Conservation (phyloP, 73 alveolate genomes). For the Paramecium biaurelia region DNA sequence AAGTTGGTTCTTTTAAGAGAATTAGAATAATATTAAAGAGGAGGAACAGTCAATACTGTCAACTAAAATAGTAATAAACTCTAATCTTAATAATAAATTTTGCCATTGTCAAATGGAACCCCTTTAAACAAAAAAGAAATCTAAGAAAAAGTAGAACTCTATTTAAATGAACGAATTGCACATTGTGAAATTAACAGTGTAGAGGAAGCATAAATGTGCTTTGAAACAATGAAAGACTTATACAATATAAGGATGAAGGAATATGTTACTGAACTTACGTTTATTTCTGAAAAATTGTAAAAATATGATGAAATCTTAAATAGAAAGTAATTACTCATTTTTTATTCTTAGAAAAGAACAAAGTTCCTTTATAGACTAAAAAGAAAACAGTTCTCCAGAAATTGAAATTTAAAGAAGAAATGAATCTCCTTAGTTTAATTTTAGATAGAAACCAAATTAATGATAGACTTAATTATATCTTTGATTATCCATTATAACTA, state of each 20-base stretch:
- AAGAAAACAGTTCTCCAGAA: slow-evolving; percentile 39
- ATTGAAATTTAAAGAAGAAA: not conserved
- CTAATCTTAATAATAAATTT: not conserved
- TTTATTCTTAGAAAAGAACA: not conserved
- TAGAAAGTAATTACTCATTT: not conserved
- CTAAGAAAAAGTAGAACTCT: slow-evolving; percentile 42
- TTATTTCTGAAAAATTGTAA: slow-evolving; percentile 55
- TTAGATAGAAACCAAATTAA: not conserved
- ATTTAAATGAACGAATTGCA: slow-evolving; percentile 21
- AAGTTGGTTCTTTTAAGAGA: slow-evolving; percentile 57
- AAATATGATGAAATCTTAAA: slow-evolving; percentile 55
- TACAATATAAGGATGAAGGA: slow-evolving; percentile 58
- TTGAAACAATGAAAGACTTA: slow-evolving; percentile 60
- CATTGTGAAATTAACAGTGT: slow-evolving; percentile 1
- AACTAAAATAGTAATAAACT: not conserved
- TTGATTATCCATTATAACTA: not conserved
- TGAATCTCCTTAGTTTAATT: slow-evolving; percentile 1
- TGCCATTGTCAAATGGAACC: not conserved
- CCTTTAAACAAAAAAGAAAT: not conserved
- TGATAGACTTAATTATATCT: not conserved
- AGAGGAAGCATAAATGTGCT: slow-evolving; percentile 57
- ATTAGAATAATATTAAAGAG: slow-evolving; percentile 52
- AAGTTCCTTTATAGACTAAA: not conserved
- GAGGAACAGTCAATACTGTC: not conserved
- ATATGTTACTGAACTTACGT: slow-evolving; percentile 55